A percentile compares a stretch with the other conserved stretches of the same genome.
Evolutionary conservation across 257 asterid species (phyloP).

Genomic region (Nyctanthes arbortristis): DNA sequence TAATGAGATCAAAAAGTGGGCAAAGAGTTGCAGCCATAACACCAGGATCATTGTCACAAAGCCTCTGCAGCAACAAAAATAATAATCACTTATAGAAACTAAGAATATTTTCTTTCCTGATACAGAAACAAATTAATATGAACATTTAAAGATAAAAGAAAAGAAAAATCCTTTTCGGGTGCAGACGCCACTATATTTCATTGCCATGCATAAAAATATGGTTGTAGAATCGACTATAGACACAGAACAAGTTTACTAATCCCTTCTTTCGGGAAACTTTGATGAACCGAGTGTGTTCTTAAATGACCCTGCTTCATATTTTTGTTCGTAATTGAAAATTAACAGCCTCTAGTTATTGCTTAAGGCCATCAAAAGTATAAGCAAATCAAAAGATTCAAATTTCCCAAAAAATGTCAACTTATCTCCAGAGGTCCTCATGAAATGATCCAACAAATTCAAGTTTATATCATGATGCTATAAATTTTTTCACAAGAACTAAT

Average conservation of each 20-base stretch:
- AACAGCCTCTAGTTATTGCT: not conserved
- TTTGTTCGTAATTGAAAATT: not conserved
- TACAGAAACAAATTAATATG: constrained; percentile 2
- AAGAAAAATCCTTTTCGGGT: not conserved
- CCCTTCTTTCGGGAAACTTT: not conserved
- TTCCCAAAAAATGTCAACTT: not conserved
- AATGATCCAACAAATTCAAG: not conserved
- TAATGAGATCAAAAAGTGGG: constrained; percentile 86
- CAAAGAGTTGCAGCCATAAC: constrained; percentile 97
- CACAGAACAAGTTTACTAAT: not conserved
- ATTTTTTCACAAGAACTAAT: not conserved
- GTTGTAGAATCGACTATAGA: not conserved
- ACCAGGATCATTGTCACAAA: constrained; percentile 94
- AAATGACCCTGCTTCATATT: not conserved
- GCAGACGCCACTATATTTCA: not conserved
- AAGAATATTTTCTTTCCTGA: not conserved
- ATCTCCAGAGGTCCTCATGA: not conserved
- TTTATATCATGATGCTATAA: not conserved
- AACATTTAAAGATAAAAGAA: no score
- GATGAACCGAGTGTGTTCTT: not conserved
- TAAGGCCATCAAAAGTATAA: not conserved
- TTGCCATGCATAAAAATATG: not conserved
- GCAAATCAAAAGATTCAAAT: not conserved
- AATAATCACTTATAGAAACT: not conserved
- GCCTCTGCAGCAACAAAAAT: constrained; percentile 56